Percentiles rank a stretch among this genome's conserved stretches.
Conservation (phyloP, 352 stramenopile species). For the Pythium utonaiense region DNA sequence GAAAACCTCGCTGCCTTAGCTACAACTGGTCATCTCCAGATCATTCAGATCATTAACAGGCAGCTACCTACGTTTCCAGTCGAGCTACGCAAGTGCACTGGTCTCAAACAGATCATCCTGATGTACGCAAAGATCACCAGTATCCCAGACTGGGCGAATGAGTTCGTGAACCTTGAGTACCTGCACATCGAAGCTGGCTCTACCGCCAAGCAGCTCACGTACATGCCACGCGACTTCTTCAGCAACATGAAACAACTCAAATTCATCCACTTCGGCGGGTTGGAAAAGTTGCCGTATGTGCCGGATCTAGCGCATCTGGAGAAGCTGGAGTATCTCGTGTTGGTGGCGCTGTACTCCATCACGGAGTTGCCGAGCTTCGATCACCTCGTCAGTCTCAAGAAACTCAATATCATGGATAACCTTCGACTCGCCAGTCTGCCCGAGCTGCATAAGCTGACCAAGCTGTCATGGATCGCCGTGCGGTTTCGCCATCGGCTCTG, state of each 20-base stretch:
- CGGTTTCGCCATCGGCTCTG: slow-evolving; percentile 6
- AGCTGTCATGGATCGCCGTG: slow-evolving; percentile 12
- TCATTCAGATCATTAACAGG: slow-evolving; percentile 28
- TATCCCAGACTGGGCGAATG: slow-evolving; percentile 22
- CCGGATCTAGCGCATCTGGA: background rate
- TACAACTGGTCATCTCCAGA: slow-evolving; percentile 16
- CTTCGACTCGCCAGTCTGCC: background rate
- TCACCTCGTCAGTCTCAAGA: background rate
- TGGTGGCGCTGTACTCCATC: slow-evolving; percentile 8
- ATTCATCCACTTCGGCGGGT: slow-evolving; percentile 17
- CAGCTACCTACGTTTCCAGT: slow-evolving; percentile 9
- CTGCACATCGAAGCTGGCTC: slow-evolving; percentile 17
- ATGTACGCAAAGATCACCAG: slow-evolving; percentile 25
- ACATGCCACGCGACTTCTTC: slow-evolving; percentile 18
- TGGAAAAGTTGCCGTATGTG: slow-evolving; percentile 6
- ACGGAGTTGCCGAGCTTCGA: slow-evolving; percentile 9
- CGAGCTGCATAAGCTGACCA: background rate
- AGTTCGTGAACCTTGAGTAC: slow-evolving; percentile 11
- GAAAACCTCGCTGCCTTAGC: slow-evolving; percentile 14
- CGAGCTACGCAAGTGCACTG: slow-evolving; percentile 14
- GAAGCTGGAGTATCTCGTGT: slow-evolving; percentile 13
- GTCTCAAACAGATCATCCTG: slow-evolving; percentile 27
- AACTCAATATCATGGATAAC: slow-evolving; percentile 5
- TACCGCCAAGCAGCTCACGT: slow-evolving; percentile 11
- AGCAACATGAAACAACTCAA: slow-evolving; percentile 9